phyloP scores from a whole-genome alignment of 208 protist species.

The Borovskyia barvae region DNA sequence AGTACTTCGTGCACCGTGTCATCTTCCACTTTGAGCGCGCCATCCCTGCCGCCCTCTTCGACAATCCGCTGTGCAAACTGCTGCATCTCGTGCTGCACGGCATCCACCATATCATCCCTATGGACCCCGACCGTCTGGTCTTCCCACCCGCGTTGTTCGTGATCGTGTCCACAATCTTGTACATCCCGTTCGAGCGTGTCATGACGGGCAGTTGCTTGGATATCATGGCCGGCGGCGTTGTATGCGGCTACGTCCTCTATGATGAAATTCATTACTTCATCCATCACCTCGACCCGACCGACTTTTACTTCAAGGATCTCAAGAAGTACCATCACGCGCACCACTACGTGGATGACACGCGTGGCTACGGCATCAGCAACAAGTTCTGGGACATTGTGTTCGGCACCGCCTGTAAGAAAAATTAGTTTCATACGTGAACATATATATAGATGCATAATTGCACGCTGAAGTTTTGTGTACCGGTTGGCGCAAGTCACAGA shows the following conservation, averaged over 20 bases:
- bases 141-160: conserved; percentile 46
- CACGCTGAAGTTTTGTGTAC: neutral
- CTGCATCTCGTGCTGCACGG: conserved; percentile 47
- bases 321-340: conserved; percentile 61
- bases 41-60: conserved; percentile 22
- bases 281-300: conserved; percentile 36
- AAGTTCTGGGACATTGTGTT: conserved; percentile 58
- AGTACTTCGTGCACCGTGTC: conserved; percentile 51
- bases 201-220: conserved; percentile 43
- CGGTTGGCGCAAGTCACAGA: neutral
- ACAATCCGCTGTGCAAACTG: conserved; percentile 36
- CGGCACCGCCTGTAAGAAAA: conserved; percentile 36
- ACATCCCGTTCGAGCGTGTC: conserved; percentile 26
- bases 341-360: conserved; percentile 46
- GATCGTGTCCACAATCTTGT: conserved; percentile 27
- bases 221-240: conserved; percentile 30
- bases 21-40: conserved; percentile 44
- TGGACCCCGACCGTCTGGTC: conserved; percentile 56
- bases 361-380: conserved; percentile 39
- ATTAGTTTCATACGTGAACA: conserved; percentile 4
- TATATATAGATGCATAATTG: conserved; percentile 7
- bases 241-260: conserved; percentile 44
- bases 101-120: conserved; percentile 60
- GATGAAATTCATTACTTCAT: conserved; percentile 50
- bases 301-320: conserved; percentile 45